Base-by-base conservation (phyloP, 2,329 filamentous ascomycete genomes). In the Phialophora macrospora region DNA sequence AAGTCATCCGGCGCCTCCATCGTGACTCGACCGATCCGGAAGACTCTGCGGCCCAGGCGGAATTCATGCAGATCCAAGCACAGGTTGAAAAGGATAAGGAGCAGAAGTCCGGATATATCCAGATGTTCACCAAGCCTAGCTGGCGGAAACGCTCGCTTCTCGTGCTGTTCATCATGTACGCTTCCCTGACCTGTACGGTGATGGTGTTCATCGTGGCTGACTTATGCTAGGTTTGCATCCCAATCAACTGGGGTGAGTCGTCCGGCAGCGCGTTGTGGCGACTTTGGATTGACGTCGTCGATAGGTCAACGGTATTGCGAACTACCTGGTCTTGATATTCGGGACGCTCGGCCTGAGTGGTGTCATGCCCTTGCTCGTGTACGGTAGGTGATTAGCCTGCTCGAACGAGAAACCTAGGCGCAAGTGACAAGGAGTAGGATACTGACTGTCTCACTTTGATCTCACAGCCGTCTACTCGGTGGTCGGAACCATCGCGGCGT, bases 401-500 rank as follows among this genome's bases (percentile, higher is more conserved):
- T 34, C 32, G 1, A 34, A 12, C 3, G 12, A 12, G 32, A 4
- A 11, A 12, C 9, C 32, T 11, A 34, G 32, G 12, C 32, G 32
- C 32, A 34, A 11, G 32, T 34, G 32, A 12, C 11, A 34, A 9
- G 11, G 9, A 12, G n/a, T n/a, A n/a, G n/a, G n/a, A n/a, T n/a
- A 34, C 32, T 34, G 32, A 34, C 32, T 11, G 9, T 12, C 44
- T 60, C 8, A 55, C 38, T 20, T 14, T 30, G 44, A 3, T 26
- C 2, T 38, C 22, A 30, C n/a, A 67, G 64, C 38, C 12, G 22
- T 67, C 6, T 64, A 67, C n/a, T 1, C 63, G 20, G 28, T 67
- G 4, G 34, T 84, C 69, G 84, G 84, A 73, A 84, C 64, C 2
- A 57, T 55, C 20, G 60, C 86, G 0, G 90, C 88, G 0, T 79